Evolutionary conservation across 371 early-diverging fungal genomes (phyloP).

Genomic region (Lichtheimia corymbifera): DNA sequence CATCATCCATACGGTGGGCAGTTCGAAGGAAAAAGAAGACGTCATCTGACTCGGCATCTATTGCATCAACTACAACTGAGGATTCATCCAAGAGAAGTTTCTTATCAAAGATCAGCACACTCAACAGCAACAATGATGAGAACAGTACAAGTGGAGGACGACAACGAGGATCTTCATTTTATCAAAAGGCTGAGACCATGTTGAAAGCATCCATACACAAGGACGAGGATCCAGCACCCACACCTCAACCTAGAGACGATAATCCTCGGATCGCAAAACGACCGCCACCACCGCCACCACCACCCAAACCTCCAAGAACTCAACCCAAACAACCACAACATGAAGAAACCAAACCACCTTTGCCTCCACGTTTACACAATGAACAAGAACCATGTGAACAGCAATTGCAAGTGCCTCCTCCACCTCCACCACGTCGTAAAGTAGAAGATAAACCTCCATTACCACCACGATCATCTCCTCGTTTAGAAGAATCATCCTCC

Average conservation of each 20-base stretch:
- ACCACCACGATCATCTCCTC: constrained; percentile 6
- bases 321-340: background rate
- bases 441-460: constrained; percentile 6
- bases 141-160: background rate
- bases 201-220: constrained; percentile 2
- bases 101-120: constrained; percentile 9
- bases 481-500: background rate
- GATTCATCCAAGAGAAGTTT: constrained; percentile 9
- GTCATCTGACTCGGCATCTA: constrained; percentile 5
- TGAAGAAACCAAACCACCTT: constrained; percentile 9
- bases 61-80: background rate
- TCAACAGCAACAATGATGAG: constrained; percentile 1
- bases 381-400: background rate
- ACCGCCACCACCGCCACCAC: constrained; percentile 7
- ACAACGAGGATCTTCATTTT: constrained; percentile 5
- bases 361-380: constrained; percentile 4
- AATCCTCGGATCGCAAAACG: constrained; percentile 3
- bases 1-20: constrained; percentile 17
- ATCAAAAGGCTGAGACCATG: constrained; percentile 15
- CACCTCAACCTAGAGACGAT: constrained; percentile 2
- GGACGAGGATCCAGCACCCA: background rate
- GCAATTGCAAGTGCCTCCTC: background rate
- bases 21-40: constrained; percentile 12
- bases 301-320: background rate
- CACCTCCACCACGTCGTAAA: background rate